Percentiles rank a stretch among this genome's conserved stretches.
These are phyloP conservation scores for Magnolia kwangsiensis DNA, from an alignment of 164 flowering plant species.

Conservation along the genomic window DNA sequence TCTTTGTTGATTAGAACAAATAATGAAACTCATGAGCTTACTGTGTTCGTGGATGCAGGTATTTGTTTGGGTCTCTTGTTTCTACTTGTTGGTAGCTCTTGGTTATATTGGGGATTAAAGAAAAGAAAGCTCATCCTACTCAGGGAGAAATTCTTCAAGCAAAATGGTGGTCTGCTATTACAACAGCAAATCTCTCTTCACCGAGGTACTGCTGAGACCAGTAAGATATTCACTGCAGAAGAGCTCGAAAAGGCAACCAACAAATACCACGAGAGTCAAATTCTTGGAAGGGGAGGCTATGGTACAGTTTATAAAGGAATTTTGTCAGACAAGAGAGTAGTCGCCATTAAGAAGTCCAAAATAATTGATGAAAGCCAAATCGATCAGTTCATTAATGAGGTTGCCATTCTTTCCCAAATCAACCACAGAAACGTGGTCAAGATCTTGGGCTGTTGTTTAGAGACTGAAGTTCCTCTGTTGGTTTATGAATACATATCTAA, in stretches of 20 bases:
- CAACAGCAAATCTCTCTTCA: not conserved
- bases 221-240: slow-evolving; percentile 12
- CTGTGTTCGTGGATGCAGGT: not conserved
- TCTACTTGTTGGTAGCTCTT: slow-evolving; percentile 1
- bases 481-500: slow-evolving; percentile 16
- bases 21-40: not conserved
- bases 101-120: slow-evolving; percentile 5
- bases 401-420: slow-evolving; percentile 17
- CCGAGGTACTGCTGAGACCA: not conserved
- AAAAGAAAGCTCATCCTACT: slow-evolving; percentile 11
- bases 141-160: slow-evolving; percentile 5
- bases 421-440: slow-evolving; percentile 20
- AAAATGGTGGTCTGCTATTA: slow-evolving; percentile 8
- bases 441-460: slow-evolving; percentile 21
- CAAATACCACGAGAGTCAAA: slow-evolving; percentile 1
- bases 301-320: slow-evolving; percentile 19
- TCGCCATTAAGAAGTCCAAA: slow-evolving; percentile 20
- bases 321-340: slow-evolving; percentile 7
- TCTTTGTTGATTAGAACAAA: not conserved
- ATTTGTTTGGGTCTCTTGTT: not conserved
- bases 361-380: slow-evolving; percentile 12
- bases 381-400: slow-evolving; percentile 23
- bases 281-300: slow-evolving; percentile 14
- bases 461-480: slow-evolving; percentile 13
- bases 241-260: slow-evolving; percentile 18